A percentile compares a stretch with the other conserved stretches of the same genome.
These are phyloP conservation scores for Tephrocybe sp. DNA, from an alignment of 768 basidiomycete species.

Conservation along the genomic window DNA sequence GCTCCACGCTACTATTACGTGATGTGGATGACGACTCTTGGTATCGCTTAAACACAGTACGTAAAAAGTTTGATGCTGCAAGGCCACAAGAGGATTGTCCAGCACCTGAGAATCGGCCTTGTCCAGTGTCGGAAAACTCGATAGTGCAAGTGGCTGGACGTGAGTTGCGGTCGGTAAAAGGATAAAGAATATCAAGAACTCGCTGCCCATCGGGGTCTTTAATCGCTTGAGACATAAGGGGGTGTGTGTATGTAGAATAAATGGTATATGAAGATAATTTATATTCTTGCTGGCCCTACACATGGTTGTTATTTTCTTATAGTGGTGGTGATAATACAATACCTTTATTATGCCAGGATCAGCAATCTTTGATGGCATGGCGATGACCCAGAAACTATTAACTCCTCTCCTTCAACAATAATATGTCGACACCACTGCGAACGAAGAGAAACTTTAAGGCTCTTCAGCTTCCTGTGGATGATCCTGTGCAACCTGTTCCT, in stretches of 20 bases:
- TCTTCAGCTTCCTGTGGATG: slow-evolving; percentile 65
- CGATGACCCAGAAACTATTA: too few species aligned
- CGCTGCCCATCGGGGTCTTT: too few species aligned
- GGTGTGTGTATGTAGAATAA: too few species aligned
- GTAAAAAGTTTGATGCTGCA: slow-evolving; percentile 1
- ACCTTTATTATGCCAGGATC: too few species aligned
- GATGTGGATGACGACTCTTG: too few species aligned
- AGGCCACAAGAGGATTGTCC: background rate
- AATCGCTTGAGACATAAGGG: too few species aligned
- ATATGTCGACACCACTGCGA: slow-evolving; percentile 47
- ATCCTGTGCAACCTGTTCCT: slow-evolving; percentile 26
- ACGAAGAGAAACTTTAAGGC: slow-evolving; percentile 93
- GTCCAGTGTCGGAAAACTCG: background rate
- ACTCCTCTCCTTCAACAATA: background rate
- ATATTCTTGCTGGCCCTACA: too few species aligned
- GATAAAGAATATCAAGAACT: too few species aligned
- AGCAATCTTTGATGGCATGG: too few species aligned
- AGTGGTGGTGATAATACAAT: too few species aligned
- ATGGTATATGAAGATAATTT: too few species aligned
- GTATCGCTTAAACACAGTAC: background rate
- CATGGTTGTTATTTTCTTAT: too few species aligned
- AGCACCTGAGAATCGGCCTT: background rate
- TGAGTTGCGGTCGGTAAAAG: background rate
- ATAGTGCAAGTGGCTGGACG: background rate
- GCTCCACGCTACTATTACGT: rapidly evolving